Percentiles rank a stretch among this genome's conserved stretches.
These are phyloP conservation scores for Neurospora sp. DNA, from an alignment of 495 filamentous ascomycete species.

Conservation along the genomic window DNA sequence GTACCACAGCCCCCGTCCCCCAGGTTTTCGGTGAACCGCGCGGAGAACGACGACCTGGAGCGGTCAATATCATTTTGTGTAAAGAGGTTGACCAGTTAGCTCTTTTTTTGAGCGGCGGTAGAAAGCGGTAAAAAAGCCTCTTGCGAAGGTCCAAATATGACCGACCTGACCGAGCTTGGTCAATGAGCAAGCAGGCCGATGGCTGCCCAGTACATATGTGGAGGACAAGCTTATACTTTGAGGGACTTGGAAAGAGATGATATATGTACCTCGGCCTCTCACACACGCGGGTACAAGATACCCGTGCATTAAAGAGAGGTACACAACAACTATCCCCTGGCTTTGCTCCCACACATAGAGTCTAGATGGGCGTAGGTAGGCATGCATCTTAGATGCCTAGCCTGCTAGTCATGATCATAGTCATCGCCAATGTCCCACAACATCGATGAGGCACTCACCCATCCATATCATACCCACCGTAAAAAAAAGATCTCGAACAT, in stretches of 20 bases:
- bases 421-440: not conserved
- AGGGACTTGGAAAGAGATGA: not conserved
- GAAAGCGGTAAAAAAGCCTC: not conserved
- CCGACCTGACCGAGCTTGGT: not conserved
- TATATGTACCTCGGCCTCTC: not conserved
- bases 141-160: not conserved
- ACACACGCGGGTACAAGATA: not conserved
- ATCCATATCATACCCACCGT: not conserved
- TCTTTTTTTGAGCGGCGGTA: not conserved
- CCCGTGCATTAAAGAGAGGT: not conserved
- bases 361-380: not conserved
- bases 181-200: not conserved
- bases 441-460: not conserved
- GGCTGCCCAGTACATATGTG: not conserved
- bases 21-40: not conserved
- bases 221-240: not conserved
- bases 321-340: not conserved
- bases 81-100: not conserved
- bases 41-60: not conserved
- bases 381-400: not conserved
- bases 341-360: not conserved
- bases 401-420: not conserved
- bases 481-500: not conserved
- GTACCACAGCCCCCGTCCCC: not conserved
- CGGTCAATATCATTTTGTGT: not conserved